phyloP scores from a whole-genome alignment of 2,329 filamentous ascomycete genomes.

The Ophiosphaerella narmari region DNA sequence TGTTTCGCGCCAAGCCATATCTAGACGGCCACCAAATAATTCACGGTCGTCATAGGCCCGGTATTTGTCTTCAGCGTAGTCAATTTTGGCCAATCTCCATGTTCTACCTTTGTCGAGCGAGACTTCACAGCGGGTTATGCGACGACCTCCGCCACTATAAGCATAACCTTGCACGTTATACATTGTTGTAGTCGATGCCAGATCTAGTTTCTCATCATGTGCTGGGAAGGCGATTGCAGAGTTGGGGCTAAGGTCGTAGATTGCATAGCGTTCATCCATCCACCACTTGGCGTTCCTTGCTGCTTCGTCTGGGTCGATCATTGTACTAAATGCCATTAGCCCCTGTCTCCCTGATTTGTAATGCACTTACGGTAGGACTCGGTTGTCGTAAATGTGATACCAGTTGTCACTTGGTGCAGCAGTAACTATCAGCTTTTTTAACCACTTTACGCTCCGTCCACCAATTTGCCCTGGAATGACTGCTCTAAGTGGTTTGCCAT shows the following conservation, averaged over 20 bases:
- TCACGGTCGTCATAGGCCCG: conserved; percentile 65
- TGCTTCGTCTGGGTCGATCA: conserved; percentile 79
- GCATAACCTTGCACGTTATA: conserved; percentile 82
- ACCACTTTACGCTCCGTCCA: conserved; percentile 90
- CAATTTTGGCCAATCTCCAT: conserved; percentile 77
- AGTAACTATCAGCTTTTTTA: conserved; percentile 80
- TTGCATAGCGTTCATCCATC: conserved; percentile 88
- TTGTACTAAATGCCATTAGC: conserved; percentile 58
- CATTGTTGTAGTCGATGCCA: conserved; percentile 54
- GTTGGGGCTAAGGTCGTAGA: conserved; percentile 89
- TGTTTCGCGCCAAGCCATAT: conserved; percentile 80
- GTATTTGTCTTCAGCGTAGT: conserved; percentile 86
- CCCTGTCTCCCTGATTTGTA: too few relatives aligned
- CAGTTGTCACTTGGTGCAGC: conserved; percentile 83
- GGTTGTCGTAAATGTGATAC: conserved; percentile 95
- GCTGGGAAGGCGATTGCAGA: conserved; percentile 80
- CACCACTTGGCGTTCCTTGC: conserved; percentile 76
- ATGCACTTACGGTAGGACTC: conserved; percentile 70
- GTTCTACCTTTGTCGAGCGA: conserved; percentile 81
- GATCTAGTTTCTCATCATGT: conserved; percentile 70
- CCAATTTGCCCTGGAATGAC: conserved; percentile 92
- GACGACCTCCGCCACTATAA: conserved; percentile 83
- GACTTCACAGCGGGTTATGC: conserved; percentile 81
- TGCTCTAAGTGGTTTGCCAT: conserved; percentile 80
- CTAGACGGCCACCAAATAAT: conserved; percentile 77